A percentile compares a stretch with the other conserved stretches of the same genome.
These are phyloP conservation scores for Xylariaceae sp. DNA, from an alignment of 2,329 filamentous ascomycete species.

Conservation along the genomic window DNA sequence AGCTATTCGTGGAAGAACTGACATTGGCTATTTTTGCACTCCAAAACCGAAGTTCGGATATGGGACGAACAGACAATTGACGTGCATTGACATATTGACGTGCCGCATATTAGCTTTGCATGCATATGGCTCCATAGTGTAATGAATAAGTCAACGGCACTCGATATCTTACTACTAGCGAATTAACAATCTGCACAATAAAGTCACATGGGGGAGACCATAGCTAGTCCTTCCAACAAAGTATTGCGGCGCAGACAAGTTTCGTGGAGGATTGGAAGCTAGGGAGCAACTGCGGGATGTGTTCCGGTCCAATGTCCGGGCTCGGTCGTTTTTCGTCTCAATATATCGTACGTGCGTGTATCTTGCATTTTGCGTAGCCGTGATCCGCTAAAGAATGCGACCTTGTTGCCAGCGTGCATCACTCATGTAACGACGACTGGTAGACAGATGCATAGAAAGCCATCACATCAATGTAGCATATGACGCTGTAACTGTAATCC, in stretches of 20 bases:
- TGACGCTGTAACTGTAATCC: constrained; percentile 7
- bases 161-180: no score
- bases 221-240: constrained; percentile 10
- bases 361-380: constrained; percentile 14
- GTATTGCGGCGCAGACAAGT: constrained; percentile 1
- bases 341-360: constrained; percentile 2
- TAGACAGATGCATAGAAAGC: constrained; percentile 12
- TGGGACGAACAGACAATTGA: constrained; percentile 15
- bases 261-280: constrained; percentile 1
- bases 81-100: constrained; percentile 21
- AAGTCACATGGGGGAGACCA: constrained; percentile 1
- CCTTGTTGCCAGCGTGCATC: constrained; percentile 12
- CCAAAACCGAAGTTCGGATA: no score
- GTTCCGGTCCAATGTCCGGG: constrained; percentile 2
- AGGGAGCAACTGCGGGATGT: constrained; percentile 8
- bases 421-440: constrained; percentile 12
- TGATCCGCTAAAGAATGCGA: constrained; percentile 17
- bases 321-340: background rate
- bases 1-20: constrained; percentile 1
- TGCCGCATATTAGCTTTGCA: constrained; percentile 21
- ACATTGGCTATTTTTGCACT: constrained; percentile 11
- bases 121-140: constrained; percentile 14
- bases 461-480: constrained; percentile 19
- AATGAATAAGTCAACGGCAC: no score
- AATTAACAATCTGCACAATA: no score